phyloP scores from a whole-genome alignment of 805 yeast genomes.

The Candida tibetensis region DNA sequence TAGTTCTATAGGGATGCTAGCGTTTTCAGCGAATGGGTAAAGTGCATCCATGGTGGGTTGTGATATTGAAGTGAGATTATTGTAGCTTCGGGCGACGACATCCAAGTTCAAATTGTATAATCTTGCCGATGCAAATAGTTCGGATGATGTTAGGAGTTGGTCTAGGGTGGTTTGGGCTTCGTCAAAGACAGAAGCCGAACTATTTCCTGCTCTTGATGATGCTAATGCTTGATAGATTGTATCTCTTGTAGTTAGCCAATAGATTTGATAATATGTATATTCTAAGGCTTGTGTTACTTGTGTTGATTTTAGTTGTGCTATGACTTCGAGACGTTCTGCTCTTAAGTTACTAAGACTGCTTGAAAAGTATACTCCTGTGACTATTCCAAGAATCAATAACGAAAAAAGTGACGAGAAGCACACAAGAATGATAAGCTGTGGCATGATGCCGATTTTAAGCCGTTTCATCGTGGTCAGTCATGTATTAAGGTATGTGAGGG shows the following conservation, averaged over 20 bases:
- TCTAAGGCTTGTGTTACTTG: slow-evolving; percentile 71
- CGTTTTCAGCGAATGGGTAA: slow-evolving; percentile 50
- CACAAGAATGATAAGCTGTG: slow-evolving; percentile 72
- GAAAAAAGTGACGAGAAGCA: slow-evolving; percentile 68
- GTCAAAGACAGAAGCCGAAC: slow-evolving; percentile 41
- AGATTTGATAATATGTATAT: slow-evolving; percentile 63
- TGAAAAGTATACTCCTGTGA: slow-evolving; percentile 71
- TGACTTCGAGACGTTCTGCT: slow-evolving; percentile 69
- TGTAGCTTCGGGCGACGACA: slow-evolving; percentile 40
- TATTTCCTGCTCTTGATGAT: slow-evolving; percentile 70
- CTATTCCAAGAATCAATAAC: slow-evolving; percentile 67
- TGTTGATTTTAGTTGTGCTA: slow-evolving; percentile 76
- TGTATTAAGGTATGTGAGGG: not conserved
- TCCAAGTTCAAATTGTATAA: slow-evolving; percentile 61
- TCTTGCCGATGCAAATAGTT: slow-evolving; percentile 59
- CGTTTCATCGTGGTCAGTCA: slow-evolving; percentile 23
- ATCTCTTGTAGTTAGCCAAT: slow-evolving; percentile 61
- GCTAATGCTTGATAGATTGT: slow-evolving; percentile 59
- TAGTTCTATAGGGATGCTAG: slow-evolving; percentile 43
- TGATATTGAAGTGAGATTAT: slow-evolving; percentile 26
- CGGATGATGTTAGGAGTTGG: slow-evolving; percentile 63
- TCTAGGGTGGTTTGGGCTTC: slow-evolving; percentile 48
- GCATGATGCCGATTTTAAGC: slow-evolving; percentile 62
- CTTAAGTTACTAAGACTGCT: slow-evolving; percentile 58
- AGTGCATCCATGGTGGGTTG: slow-evolving; percentile 33